Evolutionary conservation across 768 basidiomycete genomes (phyloP), one percentile per base, ranked within the genome.

Genomic region (Calvatia gigantea): DNA sequence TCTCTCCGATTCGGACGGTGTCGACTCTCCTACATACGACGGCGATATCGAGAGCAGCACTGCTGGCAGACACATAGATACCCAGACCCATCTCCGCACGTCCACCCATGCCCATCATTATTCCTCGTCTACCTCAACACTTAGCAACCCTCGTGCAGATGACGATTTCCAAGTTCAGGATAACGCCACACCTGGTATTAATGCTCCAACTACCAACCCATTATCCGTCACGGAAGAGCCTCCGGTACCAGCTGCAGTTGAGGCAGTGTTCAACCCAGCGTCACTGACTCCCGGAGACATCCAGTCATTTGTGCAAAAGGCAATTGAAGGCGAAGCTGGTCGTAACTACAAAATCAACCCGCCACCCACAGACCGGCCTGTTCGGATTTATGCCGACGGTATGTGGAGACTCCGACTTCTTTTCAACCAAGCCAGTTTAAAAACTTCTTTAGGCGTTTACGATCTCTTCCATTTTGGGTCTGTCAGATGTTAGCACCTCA

Each of bases 401-500:
- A 60, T 59, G 84, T 71, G 31, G 25, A 33, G 3, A 21, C 53
- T 42, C 45, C 33, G 6, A 21, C 12, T 41, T 27, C 23, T 12
- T 32, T 31, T 31, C 17, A n/a, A 15, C 31, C 32, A 48, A 21
- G 38, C 50, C 42, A 46, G 29, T 39, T 54, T 37, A 54, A 42
- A 25, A 68, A 21, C 25, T 42, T 68, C 64, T 65, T 64, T 61
- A 91, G 90, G 89, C 12, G 96, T 98, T 9, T 99, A 98, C 65
- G 97, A 99, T 72, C 80, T 99, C 50, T 96, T 98, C 73, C 96
- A 98, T 70, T 98, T 93, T 69, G 91, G 91, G 91, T 93, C 69
- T 60, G 82, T 68, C 29, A 4, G 42, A 54, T 33, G 28, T 41
- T 48, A 60, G 9, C 28, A 9, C 9, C 2, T 42, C 37, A 8